Conservation (phyloP, 108 stramenopile genomes). For the Fragilaria crotonensis region DNA sequence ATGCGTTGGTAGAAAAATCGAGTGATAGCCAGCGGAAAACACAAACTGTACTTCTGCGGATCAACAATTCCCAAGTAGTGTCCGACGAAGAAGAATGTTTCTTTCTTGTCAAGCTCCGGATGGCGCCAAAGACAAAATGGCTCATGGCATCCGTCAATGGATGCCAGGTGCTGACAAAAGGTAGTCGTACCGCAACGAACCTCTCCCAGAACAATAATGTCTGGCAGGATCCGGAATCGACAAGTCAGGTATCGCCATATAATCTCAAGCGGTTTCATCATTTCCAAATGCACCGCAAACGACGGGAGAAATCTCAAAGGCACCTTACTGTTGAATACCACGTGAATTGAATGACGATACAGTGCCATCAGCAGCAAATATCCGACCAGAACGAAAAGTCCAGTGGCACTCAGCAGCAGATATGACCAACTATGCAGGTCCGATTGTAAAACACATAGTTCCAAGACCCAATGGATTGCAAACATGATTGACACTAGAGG, state of each 20-base stretch:
- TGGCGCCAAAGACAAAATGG: slow-evolving; percentile 64
- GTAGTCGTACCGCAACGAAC: slow-evolving; percentile 62
- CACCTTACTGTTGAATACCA: slow-evolving; percentile 48
- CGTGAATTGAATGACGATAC: slow-evolving; percentile 42
- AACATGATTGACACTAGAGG: no score
- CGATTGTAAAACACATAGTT: no score
- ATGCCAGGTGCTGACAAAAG: slow-evolving; percentile 37
- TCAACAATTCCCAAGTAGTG: slow-evolving; percentile 49
- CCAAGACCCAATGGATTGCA: no score
- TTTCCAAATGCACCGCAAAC: slow-evolving; percentile 34
- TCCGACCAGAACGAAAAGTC: no score
- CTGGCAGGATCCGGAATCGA: slow-evolving; percentile 42
- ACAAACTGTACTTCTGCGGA: slow-evolving; percentile 50
- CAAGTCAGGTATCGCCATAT: slow-evolving; percentile 39
- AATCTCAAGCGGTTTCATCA: slow-evolving; percentile 49
- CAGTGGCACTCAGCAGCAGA: no score
- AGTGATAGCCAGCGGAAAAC: slow-evolving; percentile 50
- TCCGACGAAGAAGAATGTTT: slow-evolving; percentile 61
- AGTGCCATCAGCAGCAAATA: slow-evolving; percentile 31
- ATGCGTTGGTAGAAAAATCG: slow-evolving; percentile 36
- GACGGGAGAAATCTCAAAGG: slow-evolving; percentile 25
- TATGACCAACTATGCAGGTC: no score
- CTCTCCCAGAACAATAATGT: slow-evolving; percentile 56
- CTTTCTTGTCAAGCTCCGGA: slow-evolving; percentile 54
- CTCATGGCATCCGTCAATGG: slow-evolving; percentile 32